phyloP scores from a whole-genome alignment of 2,329 filamentous ascomycete species.

The Polytolypa hystricis region DNA sequence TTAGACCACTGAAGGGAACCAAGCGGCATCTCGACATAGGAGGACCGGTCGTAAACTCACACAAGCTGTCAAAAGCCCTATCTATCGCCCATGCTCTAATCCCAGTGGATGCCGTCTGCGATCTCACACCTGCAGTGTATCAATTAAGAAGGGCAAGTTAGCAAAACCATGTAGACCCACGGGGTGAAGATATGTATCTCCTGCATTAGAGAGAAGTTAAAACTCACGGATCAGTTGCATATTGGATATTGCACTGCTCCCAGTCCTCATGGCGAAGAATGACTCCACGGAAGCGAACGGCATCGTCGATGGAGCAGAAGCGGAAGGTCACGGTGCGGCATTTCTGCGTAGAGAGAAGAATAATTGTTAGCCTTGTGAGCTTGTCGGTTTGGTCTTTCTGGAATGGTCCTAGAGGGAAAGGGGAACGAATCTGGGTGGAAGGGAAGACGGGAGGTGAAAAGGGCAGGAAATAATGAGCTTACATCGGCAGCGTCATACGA shows the following conservation, averaged over 20 bases:
- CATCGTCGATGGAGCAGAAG: conserved; percentile 37
- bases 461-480: conserved; percentile 15
- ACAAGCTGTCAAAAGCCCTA: too few relatives aligned
- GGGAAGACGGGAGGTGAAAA: neutral
- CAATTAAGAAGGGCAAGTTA: too few relatives aligned
- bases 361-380: neutral
- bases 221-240: conserved; percentile 33
- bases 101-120: conserved; percentile 7
- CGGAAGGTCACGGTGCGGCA: conserved; percentile 35
- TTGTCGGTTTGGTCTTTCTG: neutral
- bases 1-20: too few relatives aligned
- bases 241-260: conserved; percentile 36
- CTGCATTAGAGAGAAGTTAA: too few relatives aligned
- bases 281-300: conserved; percentile 33
- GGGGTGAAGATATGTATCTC: too few relatives aligned
- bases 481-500: conserved; percentile 31
- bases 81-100: too few relatives aligned
- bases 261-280: conserved; percentile 33
- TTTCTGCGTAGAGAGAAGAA: conserved; percentile 2
- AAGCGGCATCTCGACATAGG: too few relatives aligned
- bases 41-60: too few relatives aligned
- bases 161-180: too few relatives aligned
- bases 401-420: neutral
- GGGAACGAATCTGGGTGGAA: neutral
- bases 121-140: conserved; percentile 6